Percentiles rank a stretch among this genome's conserved stretches.
phyloP scores from a whole-genome alignment of 2,329 filamentous ascomycete species.

The Gliomastix tumulicola region DNA sequence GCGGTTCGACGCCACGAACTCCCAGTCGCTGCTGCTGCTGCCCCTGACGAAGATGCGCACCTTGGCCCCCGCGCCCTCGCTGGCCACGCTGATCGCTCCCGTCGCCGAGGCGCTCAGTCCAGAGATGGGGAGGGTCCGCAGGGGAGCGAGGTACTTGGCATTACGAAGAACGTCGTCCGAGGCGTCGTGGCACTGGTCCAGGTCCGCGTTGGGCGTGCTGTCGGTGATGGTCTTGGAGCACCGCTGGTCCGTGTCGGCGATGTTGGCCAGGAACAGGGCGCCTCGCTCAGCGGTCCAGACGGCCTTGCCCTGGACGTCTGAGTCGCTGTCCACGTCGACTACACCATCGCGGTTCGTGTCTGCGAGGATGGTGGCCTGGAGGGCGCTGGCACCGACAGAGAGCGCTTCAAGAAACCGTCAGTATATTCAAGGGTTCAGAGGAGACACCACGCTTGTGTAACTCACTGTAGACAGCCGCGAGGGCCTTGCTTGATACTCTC shows the following conservation, averaged over 20 bases:
- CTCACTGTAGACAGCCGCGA: too few species aligned
- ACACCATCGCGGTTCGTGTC: conserved; percentile 25
- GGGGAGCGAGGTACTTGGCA: conserved; percentile 19
- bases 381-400: not conserved
- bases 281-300: conserved; percentile 14
- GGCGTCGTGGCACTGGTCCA: conserved; percentile 25
- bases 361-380: conserved; percentile 12
- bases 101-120: conserved; percentile 8
- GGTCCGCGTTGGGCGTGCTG: conserved; percentile 13
- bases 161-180: conserved; percentile 21
- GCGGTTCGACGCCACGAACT: conserved; percentile 13
- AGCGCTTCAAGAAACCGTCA: not conserved
- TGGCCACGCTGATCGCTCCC: conserved; percentile 9
- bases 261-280: conserved; percentile 27
- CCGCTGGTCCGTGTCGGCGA: conserved; percentile 21
- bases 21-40: conserved; percentile 12
- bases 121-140: conserved; percentile 19
- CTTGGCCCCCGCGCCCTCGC: conserved; percentile 4
- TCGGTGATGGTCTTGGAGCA: conserved; percentile 13
- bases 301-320: conserved; percentile 14
- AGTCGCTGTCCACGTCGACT: conserved; percentile 14
- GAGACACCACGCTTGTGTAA: too few species aligned
- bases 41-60: conserved; percentile 21
- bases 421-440: too few species aligned
- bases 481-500: too few species aligned